These are phyloP conservation scores for Nicotiana rustica DNA, from an alignment of 305 asterid genomes.

Conservation along the genomic window DNA sequence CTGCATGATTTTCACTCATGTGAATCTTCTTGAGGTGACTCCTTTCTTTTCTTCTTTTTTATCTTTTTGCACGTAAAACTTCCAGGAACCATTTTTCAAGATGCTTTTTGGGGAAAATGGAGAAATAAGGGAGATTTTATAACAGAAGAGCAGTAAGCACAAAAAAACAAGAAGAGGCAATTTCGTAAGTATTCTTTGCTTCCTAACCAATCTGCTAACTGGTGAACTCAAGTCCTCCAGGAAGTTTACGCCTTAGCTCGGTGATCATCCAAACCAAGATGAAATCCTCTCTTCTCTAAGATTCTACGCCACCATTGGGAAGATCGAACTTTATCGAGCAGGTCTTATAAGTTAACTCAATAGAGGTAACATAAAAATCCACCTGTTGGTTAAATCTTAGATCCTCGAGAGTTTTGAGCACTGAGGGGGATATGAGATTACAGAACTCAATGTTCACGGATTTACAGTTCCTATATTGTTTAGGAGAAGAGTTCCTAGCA, in stretches of 20 bases:
- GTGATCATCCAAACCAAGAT: slow-evolving; percentile 13
- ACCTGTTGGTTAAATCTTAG: background rate
- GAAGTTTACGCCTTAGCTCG: background rate
- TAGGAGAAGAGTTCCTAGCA: background rate
- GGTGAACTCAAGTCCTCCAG: slow-evolving; percentile 4
- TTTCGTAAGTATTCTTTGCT: background rate
- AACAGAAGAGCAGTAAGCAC: background rate
- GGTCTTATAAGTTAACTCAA: background rate
- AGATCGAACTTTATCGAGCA: background rate
- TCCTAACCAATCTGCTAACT: slow-evolving; percentile 19
- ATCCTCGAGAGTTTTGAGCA: background rate
- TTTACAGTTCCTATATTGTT: too few species aligned
- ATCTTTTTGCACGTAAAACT: background rate
- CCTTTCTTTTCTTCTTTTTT: background rate
- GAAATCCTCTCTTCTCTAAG: background rate
- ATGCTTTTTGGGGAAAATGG: background rate
- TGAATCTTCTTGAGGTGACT: background rate
- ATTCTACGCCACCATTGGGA: background rate
- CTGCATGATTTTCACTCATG: too few species aligned
- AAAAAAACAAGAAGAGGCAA: background rate
- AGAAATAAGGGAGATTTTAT: background rate
- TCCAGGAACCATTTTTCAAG: background rate
- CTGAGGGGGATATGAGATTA: background rate
- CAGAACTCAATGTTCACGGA: background rate
- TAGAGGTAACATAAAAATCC: background rate